phyloP scores from a whole-genome alignment of 371 early-diverging fungal genomes.

The Apophysomyces trapeziformis region DNA sequence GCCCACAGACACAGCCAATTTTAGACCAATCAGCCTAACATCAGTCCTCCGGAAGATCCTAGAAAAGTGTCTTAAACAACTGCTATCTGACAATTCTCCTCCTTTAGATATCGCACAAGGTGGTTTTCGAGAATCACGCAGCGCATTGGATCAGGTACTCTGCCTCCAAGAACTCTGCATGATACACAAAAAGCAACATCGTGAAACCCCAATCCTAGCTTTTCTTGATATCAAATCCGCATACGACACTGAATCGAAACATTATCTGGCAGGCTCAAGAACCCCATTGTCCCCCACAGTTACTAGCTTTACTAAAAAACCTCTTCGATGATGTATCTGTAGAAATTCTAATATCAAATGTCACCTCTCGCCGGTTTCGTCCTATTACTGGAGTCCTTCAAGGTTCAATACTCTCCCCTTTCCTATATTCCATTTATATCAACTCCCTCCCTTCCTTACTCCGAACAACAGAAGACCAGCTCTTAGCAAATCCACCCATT shows the following conservation, averaged over 20 bases:
- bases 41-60: constrained; percentile 20
- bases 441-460: constrained; percentile 21
- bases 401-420: constrained; percentile 32
- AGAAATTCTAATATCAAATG: constrained; percentile 11
- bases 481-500: not conserved
- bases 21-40: constrained; percentile 27
- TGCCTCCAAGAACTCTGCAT: constrained; percentile 26
- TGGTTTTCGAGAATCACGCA: constrained; percentile 30
- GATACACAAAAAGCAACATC: not conserved
- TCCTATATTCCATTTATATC: constrained; percentile 30
- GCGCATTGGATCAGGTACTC: constrained; percentile 36
- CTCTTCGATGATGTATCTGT: constrained; percentile 23
- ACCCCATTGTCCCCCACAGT: not conserved
- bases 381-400: constrained; percentile 28
- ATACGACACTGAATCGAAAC: constrained; percentile 23
- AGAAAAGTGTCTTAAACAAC: constrained; percentile 16
- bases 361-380: constrained; percentile 12
- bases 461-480: not conserved
- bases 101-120: constrained; percentile 33
- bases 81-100: not conserved
- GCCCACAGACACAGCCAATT: constrained; percentile 20
- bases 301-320: constrained; percentile 11
- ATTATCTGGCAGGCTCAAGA: constrained; percentile 19
- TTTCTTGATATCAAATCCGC: constrained; percentile 35
- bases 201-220: constrained; percentile 14